These are phyloP conservation scores for Venturia asperata DNA, from an alignment of 2,329 filamentous ascomycete species.

Conservation along the genomic window DNA sequence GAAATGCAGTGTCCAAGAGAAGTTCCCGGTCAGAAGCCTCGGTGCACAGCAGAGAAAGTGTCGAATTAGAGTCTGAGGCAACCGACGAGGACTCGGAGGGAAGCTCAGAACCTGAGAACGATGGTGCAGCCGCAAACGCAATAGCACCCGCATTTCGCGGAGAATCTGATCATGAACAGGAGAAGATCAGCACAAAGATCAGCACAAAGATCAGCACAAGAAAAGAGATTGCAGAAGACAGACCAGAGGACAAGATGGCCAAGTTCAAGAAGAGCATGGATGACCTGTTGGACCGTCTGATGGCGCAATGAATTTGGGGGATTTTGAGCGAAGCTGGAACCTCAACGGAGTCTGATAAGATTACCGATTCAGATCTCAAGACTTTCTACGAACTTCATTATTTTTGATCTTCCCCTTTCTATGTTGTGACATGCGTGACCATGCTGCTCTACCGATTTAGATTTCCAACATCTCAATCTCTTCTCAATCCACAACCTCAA, in stretches of 20 bases:
- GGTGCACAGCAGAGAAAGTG: not conserved
- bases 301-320: not conserved
- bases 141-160: not conserved
- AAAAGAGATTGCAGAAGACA: not conserved
- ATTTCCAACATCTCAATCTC: not conserved
- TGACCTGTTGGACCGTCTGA: not conserved
- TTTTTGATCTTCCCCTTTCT: not conserved
- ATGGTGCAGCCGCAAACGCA: not conserved
- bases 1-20: not conserved
- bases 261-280: slow-evolving; percentile 7
- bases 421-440: not conserved
- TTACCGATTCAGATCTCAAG: not conserved
- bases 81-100: not conserved
- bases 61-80: not conserved
- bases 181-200: not conserved
- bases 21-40: not conserved
- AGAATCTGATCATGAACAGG: not conserved
- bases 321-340: too few relatives aligned
- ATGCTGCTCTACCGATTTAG: not conserved
- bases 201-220: not conserved
- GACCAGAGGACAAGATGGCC: not conserved
- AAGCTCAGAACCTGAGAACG: not conserved
- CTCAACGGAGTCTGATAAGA: not conserved
- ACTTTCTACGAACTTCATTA: not conserved
- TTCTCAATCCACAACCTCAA: not conserved